Evolutionary conservation across 2,329 filamentous ascomycete genomes (phyloP), one percentile per base, ranked within the genome.

Genomic region (Chaetomiaceae sp.): DNA sequence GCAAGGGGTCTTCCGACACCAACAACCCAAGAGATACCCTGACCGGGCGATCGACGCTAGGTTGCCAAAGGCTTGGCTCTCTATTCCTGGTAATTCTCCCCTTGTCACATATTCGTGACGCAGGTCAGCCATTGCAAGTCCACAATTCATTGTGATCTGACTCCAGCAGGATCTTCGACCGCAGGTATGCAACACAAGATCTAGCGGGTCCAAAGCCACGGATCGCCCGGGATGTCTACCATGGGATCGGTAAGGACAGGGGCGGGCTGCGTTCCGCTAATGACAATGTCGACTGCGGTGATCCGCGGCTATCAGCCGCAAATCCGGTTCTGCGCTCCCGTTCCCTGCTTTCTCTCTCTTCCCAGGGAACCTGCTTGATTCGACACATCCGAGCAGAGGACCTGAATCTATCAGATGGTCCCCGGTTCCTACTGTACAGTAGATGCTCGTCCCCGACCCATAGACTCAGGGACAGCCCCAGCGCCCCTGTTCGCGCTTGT

Each of bases 131-230:
- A 44, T 13, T n/a, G n/a, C n/a, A n/a, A n/a, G n/a, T n/a, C 36
- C 29, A 40, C 43, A 13, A 34, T 30, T 16, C 20, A 16, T 11
- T 16, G 27, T 33, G 44, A 29, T 37, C 40, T 23, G 34, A 40
- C 18, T 40, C 20, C 43, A 33, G 48, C 53, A 55, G 36, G 43
- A 55, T 55, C 47, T 44, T 30, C 21, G 21, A 11, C 16, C 25
- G 18, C 47, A 42, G 50, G 50, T 25, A 30, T 49, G 52, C 52
- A 42, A 55, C 53, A 55, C 53, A 51, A 55, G 53, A 55, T 55
- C 48, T 48, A 23, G 53, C 37, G 41, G 34, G 43, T 13, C 14
- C 10, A 30, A 42, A 48, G 43, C 43, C 53, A 55, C 47, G 5
- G 25, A 27, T 27, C 41, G 40, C 42, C 33, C 6, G 29, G 44